These are phyloP conservation scores for Coelastrella sp. DNA, from an alignment of 139 green algal genomes.

Conservation along the genomic window DNA sequence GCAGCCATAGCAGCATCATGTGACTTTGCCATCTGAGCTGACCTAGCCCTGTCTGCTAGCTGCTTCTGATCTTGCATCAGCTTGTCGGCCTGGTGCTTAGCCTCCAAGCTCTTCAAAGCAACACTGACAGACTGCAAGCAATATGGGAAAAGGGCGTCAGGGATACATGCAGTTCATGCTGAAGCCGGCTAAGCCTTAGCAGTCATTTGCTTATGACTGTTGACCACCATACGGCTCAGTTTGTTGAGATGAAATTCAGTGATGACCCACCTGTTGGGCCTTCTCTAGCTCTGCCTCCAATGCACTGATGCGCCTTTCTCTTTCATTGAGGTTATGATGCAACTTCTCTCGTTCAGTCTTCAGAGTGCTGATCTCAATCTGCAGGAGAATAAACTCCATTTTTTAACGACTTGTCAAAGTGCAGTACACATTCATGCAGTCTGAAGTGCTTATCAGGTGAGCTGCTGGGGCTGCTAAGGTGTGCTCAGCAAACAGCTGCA, in stretches of 20 bases:
- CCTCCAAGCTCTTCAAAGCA: conserved; percentile 32
- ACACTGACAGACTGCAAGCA: conserved; percentile 6
- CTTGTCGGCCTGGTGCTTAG: conserved; percentile 26
- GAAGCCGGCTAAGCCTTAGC: not conserved
- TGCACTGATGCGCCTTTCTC: not conserved
- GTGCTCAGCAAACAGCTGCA: too few relatives aligned
- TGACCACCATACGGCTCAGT: not conserved
- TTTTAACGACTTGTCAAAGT: too few relatives aligned
- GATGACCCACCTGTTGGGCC: conserved; percentile 33
- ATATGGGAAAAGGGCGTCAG: not conserved
- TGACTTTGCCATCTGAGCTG: not conserved
- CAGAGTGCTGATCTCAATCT: conserved; percentile 35
- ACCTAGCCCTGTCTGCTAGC: not conserved
- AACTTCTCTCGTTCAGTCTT: conserved; percentile 41
- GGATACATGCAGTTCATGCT: not conserved
- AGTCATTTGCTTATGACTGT: not conserved
- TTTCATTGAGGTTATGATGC: not conserved
- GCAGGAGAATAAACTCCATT: too few relatives aligned
- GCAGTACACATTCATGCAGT: too few relatives aligned
- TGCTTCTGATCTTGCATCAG: conserved; percentile 8
- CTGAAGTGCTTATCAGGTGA: too few relatives aligned
- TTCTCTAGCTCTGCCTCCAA: conserved; percentile 39
- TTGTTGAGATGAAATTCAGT: not conserved
- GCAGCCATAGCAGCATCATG: not conserved
- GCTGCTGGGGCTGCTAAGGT: too few relatives aligned